Percentiles rank a stretch among this genome's conserved stretches.
Conservation (phyloP, 208 protist species). For the Crithidia bombi region DNA sequence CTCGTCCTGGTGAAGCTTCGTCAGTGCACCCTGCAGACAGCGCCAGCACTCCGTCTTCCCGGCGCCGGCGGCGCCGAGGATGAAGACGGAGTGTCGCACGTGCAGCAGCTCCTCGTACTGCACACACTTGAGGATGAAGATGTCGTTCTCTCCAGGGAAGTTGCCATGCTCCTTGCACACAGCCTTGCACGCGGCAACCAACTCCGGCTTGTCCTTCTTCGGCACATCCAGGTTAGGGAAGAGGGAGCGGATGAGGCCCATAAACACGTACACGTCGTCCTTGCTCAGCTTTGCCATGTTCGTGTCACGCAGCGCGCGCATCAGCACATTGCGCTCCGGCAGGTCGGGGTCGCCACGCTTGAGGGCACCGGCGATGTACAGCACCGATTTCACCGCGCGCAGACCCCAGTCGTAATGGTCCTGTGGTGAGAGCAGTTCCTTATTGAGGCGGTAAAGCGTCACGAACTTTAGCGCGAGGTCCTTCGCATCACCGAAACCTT, state of each 20-base stretch:
- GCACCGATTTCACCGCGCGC: slow-evolving; percentile 98
- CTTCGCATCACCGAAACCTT: slow-evolving; percentile 97
- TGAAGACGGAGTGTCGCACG: slow-evolving; percentile 98
- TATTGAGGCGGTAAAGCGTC: slow-evolving; percentile 97
- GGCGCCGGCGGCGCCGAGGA: slow-evolving; percentile 96
- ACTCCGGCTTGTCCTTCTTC: slow-evolving; percentile 93
- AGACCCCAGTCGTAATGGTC: slow-evolving; percentile 99
- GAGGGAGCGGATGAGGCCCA: slow-evolving; percentile 96
- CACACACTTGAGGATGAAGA: slow-evolving; percentile 98
- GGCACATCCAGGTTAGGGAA: slow-evolving; percentile 97
- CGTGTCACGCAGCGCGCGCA: slow-evolving; percentile 97
- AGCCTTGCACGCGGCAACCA: slow-evolving; percentile 92
- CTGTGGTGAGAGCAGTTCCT: slow-evolving; percentile 97
- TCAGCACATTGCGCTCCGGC: slow-evolving; percentile 96
- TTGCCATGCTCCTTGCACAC: slow-evolving; percentile 91
- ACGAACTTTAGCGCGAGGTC: slow-evolving; percentile 98
- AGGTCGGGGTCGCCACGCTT: slow-evolving; percentile 96
- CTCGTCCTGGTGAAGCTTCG: slow-evolving; percentile 87
- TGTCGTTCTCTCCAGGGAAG: slow-evolving; percentile 96
- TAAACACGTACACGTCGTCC: slow-evolving; percentile 98
- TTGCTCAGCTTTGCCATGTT: slow-evolving; percentile 98
- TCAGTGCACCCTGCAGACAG: slow-evolving; percentile 94
- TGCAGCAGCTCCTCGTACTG: slow-evolving; percentile 98
- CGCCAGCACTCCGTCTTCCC: slow-evolving; percentile 98
- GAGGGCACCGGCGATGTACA: slow-evolving; percentile 97